These are phyloP conservation scores for Carpinus viminea DNA, from an alignment of 306 rosid genomes.

Conservation along the genomic window DNA sequence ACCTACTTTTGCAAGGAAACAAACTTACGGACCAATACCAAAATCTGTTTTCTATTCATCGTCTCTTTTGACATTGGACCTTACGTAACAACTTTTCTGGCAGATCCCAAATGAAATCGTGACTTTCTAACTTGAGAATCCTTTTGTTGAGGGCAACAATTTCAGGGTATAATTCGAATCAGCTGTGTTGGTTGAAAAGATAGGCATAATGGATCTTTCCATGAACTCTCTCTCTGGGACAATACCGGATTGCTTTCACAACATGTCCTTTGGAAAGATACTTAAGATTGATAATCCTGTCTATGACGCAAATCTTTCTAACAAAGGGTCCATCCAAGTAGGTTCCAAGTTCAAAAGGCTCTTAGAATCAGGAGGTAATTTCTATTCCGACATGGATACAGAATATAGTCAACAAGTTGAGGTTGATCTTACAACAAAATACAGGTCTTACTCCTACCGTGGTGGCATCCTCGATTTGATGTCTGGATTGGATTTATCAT, in stretches of 20 bases:
- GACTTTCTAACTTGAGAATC: not conserved
- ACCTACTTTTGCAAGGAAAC: slow-evolving; percentile 7
- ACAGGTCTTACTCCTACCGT: not conserved
- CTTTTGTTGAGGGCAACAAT: not conserved
- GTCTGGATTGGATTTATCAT: slow-evolving; percentile 16
- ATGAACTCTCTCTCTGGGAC: slow-evolving; percentile 8
- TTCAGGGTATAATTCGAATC: slow-evolving; percentile 2
- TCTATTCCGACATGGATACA: not conserved
- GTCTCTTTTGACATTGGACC: not conserved
- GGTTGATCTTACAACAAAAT: not conserved
- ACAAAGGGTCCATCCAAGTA: no score
- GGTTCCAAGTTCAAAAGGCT: no score
- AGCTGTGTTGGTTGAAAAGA: not conserved
- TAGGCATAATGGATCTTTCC: slow-evolving; percentile 21
- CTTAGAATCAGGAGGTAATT: no score
- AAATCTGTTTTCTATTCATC: not conserved
- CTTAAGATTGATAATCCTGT: no score
- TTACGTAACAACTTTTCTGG: slow-evolving; percentile 11
- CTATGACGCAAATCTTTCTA: no score
- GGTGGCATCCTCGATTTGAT: not conserved
- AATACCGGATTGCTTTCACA: slow-evolving; percentile 12
- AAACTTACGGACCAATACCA: not conserved
- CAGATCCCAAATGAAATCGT: not conserved
- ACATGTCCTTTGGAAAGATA: not conserved
- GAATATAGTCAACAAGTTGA: not conserved